phyloP scores from a whole-genome alignment of 345 rosid species.

The Citropsis articulata region DNA sequence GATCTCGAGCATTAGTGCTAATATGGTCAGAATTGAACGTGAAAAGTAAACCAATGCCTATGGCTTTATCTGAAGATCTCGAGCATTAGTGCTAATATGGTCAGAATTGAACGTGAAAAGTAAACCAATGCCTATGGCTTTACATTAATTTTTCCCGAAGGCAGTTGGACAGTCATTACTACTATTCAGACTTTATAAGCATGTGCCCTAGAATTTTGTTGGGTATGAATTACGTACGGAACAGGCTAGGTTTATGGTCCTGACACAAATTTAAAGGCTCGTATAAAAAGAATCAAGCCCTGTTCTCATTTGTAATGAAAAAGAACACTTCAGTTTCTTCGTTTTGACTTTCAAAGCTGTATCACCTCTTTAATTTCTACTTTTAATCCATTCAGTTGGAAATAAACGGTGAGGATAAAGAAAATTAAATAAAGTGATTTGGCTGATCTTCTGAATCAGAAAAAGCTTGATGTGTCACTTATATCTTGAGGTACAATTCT shows the following conservation, averaged over 20 bases:
- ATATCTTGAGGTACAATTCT: neutral
- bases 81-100: too few species aligned
- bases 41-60: too few species aligned
- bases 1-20: too few species aligned
- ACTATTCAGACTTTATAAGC: neutral
- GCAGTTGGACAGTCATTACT: neutral
- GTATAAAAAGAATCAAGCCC: neutral
- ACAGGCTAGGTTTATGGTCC: neutral
- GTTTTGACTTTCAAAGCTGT: neutral
- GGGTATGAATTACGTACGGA: neutral
- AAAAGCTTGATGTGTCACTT: neutral
- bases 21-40: too few species aligned
- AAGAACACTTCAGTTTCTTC: neutral
- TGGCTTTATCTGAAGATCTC: too few species aligned
- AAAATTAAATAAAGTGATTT: neutral
- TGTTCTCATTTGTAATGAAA: neutral
- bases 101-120: too few species aligned
- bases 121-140: too few species aligned
- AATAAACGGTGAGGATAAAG: neutral
- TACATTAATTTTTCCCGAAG: neutral
- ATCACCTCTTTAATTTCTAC: neutral
- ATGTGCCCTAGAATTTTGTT: neutral
- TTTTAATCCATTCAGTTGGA: neutral
- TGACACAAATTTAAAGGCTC: neutral
- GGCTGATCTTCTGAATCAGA: too few species aligned